phyloP scores from a whole-genome alignment of 192 early-diverging fungal species.

The Dispira simplex region DNA sequence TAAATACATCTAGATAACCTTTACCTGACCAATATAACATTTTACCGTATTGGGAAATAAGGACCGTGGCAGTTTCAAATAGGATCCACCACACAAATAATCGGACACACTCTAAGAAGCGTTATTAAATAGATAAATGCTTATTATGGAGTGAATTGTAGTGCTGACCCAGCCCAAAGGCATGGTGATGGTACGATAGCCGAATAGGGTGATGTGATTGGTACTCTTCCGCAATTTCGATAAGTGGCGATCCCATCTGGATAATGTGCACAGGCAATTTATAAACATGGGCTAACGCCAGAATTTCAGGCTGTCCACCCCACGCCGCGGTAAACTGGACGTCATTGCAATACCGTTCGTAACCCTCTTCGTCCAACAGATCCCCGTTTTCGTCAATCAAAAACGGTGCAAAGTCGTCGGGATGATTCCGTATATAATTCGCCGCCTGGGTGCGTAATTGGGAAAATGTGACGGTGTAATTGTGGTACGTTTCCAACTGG shows the following conservation, averaged over 20 bases:
- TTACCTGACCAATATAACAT: too few relatives aligned
- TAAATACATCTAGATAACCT: too few relatives aligned
- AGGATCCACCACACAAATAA: too few relatives aligned
- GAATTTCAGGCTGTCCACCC: conserved; percentile 90
- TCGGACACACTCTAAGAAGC: too few relatives aligned
- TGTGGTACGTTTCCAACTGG: conserved; percentile 46
- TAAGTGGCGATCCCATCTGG: conserved; percentile 59
- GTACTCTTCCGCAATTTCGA: conserved; percentile 71
- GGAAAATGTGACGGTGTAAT: conserved; percentile 32
- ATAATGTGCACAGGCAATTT: conserved; percentile 71
- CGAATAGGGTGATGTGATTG: conserved; percentile 37
- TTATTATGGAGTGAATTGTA: conserved; percentile 65
- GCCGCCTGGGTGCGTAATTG: conserved; percentile 61
- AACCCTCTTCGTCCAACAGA: conserved; percentile 53
- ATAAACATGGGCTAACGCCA: conserved; percentile 59
- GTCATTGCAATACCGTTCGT: conserved; percentile 55
- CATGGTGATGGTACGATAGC: conserved; percentile 79
- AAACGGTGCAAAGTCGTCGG: conserved; percentile 87
- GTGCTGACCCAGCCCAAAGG: conserved; percentile 89
- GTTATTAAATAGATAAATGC: too few relatives aligned
- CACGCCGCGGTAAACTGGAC: conserved; percentile 71
- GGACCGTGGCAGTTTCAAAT: too few relatives aligned
- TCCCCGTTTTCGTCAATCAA: conserved; percentile 67
- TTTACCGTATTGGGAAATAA: too few relatives aligned
- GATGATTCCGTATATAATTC: conserved; percentile 56